These are phyloP conservation scores for Podaxis mareebaensis DNA, from an alignment of 768 basidiomycete genomes.

Conservation along the genomic window DNA sequence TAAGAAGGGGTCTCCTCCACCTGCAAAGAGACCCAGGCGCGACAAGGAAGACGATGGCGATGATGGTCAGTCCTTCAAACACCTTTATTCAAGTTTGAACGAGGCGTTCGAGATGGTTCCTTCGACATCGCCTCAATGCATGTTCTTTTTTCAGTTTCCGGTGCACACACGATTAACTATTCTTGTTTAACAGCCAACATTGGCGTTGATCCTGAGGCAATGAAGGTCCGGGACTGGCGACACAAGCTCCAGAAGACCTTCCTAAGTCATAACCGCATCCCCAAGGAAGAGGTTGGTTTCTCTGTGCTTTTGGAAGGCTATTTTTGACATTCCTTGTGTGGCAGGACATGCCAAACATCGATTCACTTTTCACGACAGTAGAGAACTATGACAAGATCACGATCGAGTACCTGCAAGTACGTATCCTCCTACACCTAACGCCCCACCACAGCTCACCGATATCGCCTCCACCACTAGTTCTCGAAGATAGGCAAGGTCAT, in stretches of 20 bases:
- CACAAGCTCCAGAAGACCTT: conserved; percentile 90
- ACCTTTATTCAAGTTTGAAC: neutral
- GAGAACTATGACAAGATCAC: conserved; percentile 78
- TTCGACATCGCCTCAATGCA: neutral
- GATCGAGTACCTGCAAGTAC: conserved; percentile 64
- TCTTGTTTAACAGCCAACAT: conserved; percentile 37
- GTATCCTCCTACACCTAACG: conserved; percentile 16
- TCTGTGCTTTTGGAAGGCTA: conserved; percentile 4
- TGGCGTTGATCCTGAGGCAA: conserved; percentile 65
- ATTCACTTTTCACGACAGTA: conserved; percentile 73
- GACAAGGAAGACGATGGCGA: conserved; percentile 63
- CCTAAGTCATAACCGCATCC: conserved; percentile 61
- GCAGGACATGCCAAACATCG: conserved; percentile 77
- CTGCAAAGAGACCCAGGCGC: conserved; percentile 62
- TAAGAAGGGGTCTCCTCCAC: conserved; percentile 63
- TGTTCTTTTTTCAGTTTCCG: conserved; percentile 5
- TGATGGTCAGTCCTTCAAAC: conserved; percentile 47
- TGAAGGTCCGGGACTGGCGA: conserved; percentile 85
- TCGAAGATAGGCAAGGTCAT: conserved; percentile 88
- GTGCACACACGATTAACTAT: neutral
- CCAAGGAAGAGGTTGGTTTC: conserved; percentile 62
- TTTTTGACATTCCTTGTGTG: neutral
- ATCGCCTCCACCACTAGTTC: conserved; percentile 43
- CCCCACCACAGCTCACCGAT: neutral
- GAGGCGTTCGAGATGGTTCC: neutral